Conservation (phyloP, 2,329 filamentous ascomycete species). For the Fusarium sublunatum region DNA sequence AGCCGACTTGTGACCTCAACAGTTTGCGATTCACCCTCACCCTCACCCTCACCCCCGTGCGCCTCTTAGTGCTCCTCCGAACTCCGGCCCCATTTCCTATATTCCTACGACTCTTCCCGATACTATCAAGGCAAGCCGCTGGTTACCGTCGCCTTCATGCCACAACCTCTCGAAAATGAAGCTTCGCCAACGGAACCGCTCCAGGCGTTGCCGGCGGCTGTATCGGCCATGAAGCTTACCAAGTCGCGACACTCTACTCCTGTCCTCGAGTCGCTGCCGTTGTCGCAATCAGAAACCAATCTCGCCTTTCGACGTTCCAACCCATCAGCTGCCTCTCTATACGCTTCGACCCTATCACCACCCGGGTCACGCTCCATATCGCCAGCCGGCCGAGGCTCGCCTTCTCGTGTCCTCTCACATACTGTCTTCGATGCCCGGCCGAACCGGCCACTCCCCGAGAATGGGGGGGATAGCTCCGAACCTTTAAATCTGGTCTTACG, state of each 20-base stretch:
- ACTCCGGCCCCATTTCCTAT: constrained; percentile 18
- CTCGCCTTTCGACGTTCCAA: constrained; percentile 66
- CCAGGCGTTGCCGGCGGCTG: constrained; percentile 75
- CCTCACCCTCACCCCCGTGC: constrained; percentile 39
- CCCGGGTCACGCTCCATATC: constrained; percentile 76
- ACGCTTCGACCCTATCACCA: constrained; percentile 75
- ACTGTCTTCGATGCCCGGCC: constrained; percentile 66
- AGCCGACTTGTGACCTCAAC: constrained; percentile 38
- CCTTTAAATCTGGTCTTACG: constrained; percentile 77
- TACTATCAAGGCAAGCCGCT: constrained; percentile 23
- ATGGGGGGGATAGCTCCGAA: constrained; percentile 60
- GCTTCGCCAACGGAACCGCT: constrained; percentile 71
- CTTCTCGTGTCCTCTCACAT: constrained; percentile 66
- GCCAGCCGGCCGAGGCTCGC: constrained; percentile 69
- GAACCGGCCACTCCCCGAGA: constrained; percentile 59
- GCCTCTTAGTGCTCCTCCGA: constrained; percentile 41
- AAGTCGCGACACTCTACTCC: constrained; percentile 71
- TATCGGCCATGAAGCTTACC: constrained; percentile 67
- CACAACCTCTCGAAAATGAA: constrained; percentile 72
- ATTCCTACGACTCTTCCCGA: constrained; percentile 16
- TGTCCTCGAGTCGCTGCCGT: constrained; percentile 58
- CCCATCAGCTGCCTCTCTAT: constrained; percentile 69
- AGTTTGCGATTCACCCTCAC: constrained; percentile 37
- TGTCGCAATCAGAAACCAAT: constrained; percentile 64
- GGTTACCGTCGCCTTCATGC: constrained; percentile 66